phyloP scores from a whole-genome alignment of 1,139 yeast species.

The Pichia sp. region DNA sequence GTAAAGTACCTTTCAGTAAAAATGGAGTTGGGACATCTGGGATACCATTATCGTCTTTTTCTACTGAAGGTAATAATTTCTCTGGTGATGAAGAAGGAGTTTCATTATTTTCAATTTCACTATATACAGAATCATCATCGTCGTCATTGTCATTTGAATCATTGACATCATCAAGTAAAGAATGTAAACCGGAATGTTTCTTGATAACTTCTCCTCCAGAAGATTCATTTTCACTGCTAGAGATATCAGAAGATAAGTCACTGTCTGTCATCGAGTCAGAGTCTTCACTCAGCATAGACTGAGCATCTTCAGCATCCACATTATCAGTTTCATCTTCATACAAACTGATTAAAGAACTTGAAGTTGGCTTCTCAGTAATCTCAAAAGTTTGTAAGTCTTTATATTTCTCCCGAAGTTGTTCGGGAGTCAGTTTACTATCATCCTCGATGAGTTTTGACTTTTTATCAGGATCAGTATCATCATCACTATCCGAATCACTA shows the following conservation, averaged over 20 bases:
- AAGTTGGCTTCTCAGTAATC: neutral
- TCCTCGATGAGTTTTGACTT: slow-evolving; percentile 26
- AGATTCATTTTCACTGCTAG: slow-evolving; percentile 6
- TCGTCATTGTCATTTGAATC: slow-evolving; percentile 27
- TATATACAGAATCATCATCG: slow-evolving; percentile 27
- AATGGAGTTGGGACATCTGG: slow-evolving; percentile 64
- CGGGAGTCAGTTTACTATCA: slow-evolving; percentile 56
- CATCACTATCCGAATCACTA: slow-evolving; percentile 29
- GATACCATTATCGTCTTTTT: slow-evolving; percentile 31
- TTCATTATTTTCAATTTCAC: slow-evolving; percentile 17
- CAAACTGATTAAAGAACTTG: slow-evolving; percentile 6
- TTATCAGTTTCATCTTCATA: slow-evolving; percentile 20
- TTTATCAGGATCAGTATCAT: slow-evolving; percentile 12
- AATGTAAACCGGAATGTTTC: slow-evolving; percentile 20
- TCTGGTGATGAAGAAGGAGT: slow-evolving; percentile 27
- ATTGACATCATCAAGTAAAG: slow-evolving; percentile 23
- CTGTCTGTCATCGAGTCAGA: slow-evolving; percentile 21
- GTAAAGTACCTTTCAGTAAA: slow-evolving; percentile 71
- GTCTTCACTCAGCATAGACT: slow-evolving; percentile 23
- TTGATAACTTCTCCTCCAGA: slow-evolving; percentile 20
- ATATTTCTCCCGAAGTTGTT: slow-evolving; percentile 60
- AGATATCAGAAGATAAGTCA: slow-evolving; percentile 11
- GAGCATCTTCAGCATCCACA: slow-evolving; percentile 14
- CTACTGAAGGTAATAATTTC: slow-evolving; percentile 2
- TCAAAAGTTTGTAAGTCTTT: slow-evolving; percentile 33